Base-by-base conservation (phyloP, 2,329 filamentous ascomycete species). In the Colletotrichum simmondsii region DNA sequence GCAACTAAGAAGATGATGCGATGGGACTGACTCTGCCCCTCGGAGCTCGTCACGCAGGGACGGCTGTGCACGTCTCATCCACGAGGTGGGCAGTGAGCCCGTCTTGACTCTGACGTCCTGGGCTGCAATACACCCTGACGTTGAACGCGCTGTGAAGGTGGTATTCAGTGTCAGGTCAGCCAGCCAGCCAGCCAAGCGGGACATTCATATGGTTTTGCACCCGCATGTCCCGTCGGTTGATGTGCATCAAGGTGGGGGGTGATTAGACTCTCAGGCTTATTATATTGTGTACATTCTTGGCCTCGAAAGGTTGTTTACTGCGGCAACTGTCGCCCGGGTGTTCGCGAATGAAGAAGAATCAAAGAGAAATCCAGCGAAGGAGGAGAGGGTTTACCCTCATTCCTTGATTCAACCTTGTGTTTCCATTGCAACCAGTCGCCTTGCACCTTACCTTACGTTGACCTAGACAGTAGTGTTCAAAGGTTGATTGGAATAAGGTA, bases 51-150 rank as follows among this genome's bases (percentile, higher is more conserved):
- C 60, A 62, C 60, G 70, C 66, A 42, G 61, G 26, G 60, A 60
- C 70, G 70, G 66, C 66, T 65, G 71, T 71, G 71, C 71, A 61
- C 61, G 71, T 71, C 66, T 71, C 66, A 71, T 61, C 65, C 53
- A 59, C 53, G 46, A 42, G 10, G 24, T 22, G 28, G 42, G 12
- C 8, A 57, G 19, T 28, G n/a, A 30, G 12, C 30, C 30, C 8
- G 30, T 28, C 26, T 32, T 24, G 32, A 30, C 49, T 57, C 52
- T 58, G 26, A 32, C 37, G 53, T 32, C 5, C 32, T n/a, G 14
- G 16, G 37, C 49, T 46, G 58, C 19, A 30, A 46, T 67, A 54
- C 46, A 26, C n/a, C 7, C 32, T 30, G 12, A 37, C 61, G 46
- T 32, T 49, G 42, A 49, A 49, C 7, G 42, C 19, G 19, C 19